A percentile compares a stretch with the other conserved stretches of the same genome.
Conservation (phyloP, 2,329 filamentous ascomycete species). For the Diplodia sapinea region DNA sequence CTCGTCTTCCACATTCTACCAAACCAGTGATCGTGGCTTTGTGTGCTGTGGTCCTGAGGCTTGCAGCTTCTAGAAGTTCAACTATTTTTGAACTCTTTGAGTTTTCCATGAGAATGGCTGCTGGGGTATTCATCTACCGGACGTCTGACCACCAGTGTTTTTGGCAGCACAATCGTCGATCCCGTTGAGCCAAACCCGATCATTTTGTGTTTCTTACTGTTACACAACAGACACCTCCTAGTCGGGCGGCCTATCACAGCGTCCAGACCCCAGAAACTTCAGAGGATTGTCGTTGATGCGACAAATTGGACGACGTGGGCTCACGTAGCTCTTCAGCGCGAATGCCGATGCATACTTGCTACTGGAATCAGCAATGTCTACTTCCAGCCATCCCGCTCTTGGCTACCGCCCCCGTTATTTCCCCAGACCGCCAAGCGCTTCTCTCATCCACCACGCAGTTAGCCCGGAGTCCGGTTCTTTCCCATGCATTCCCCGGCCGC, state of each 20-base stretch:
- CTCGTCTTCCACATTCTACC: background rate
- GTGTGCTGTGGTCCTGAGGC: background rate
- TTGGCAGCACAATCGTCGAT: background rate
- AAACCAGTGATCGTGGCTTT: background rate
- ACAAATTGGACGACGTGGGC: background rate
- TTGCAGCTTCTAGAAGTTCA: background rate
- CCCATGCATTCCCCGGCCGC: background rate
- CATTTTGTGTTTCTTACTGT: background rate
- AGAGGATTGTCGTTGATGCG: background rate
- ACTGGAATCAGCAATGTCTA: background rate
- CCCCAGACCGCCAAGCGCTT: conserved; percentile 5
- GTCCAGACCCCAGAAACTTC: background rate
- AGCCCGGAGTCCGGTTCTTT: conserved; percentile 14
- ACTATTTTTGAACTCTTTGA: background rate
- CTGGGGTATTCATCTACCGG: background rate
- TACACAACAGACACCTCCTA: background rate
- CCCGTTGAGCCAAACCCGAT: background rate
- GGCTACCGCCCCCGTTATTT: background rate
- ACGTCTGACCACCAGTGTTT: background rate
- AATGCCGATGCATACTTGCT: background rate
- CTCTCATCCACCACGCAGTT: background rate
- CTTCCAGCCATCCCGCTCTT: background rate
- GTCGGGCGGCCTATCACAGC: background rate
- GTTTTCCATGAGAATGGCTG: background rate
- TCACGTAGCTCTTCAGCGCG: background rate